phyloP scores from a whole-genome alignment of 106 monocot genomes.

The Acorus gramineus region DNA sequence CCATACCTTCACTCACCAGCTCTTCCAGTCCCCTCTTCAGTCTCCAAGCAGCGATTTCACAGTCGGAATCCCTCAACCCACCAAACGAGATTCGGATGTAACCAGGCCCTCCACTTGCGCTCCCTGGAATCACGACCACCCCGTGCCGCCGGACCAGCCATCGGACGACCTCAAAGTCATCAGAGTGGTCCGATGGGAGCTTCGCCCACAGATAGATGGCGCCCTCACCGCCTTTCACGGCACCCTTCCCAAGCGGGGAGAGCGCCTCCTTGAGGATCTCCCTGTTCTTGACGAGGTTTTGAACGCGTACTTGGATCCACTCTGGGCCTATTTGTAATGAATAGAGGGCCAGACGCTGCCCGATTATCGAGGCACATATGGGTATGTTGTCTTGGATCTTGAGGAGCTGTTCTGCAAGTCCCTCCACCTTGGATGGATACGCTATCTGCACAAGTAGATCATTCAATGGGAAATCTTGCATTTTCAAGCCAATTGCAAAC shows the following conservation, averaged over 20 bases:
- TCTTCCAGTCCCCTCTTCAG: slow-evolving; percentile 65
- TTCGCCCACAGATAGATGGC: slow-evolving; percentile 98
- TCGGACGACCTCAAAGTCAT: slow-evolving; percentile 78
- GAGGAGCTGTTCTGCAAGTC: slow-evolving; percentile 59
- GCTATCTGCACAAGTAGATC: slow-evolving; percentile 49
- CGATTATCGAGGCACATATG: slow-evolving; percentile 89
- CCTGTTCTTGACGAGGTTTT: slow-evolving; percentile 67
- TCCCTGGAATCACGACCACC: slow-evolving; percentile 78
- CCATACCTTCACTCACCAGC: slow-evolving; percentile 77
- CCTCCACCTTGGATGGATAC: slow-evolving; percentile 61
- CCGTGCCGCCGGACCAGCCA: slow-evolving; percentile 78
- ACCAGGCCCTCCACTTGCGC: slow-evolving; percentile 68
- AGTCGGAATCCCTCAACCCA: slow-evolving; percentile 64
- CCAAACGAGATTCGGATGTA: slow-evolving; percentile 84
- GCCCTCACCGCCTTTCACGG: slow-evolving; percentile 85
- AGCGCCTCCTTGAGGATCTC: slow-evolving; percentile 60
- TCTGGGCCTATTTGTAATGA: slow-evolving; percentile 59
- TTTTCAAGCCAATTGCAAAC: too few species aligned
- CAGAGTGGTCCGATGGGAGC: slow-evolving; percentile 52
- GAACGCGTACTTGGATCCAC: slow-evolving; percentile 62
- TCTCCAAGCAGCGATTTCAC: slow-evolving; percentile 49
- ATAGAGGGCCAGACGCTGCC: slow-evolving; percentile 74
- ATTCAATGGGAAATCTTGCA: too few species aligned
- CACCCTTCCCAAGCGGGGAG: slow-evolving; percentile 61
- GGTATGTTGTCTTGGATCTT: slow-evolving; percentile 99